These are phyloP conservation scores for Calocybe indica DNA, from an alignment of 768 basidiomycete species.

Conservation along the genomic window DNA sequence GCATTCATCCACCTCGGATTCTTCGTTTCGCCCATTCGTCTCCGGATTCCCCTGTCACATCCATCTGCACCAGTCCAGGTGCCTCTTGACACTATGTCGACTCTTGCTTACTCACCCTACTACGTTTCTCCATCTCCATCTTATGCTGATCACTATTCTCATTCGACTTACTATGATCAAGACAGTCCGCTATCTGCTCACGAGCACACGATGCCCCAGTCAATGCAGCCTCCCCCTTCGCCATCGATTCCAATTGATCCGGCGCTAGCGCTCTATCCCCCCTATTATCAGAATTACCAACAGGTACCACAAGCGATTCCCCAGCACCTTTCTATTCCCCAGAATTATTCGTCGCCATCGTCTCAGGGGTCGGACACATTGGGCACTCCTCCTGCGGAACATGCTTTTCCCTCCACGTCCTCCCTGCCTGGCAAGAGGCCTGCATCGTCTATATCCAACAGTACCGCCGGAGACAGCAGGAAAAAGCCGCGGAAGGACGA, in stretches of 20 bases:
- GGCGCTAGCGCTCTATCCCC: conserved; percentile 57
- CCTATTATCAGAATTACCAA: conserved; percentile 57
- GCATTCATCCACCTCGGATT: neutral
- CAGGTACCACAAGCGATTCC: conserved; percentile 42
- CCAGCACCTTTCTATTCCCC: conserved; percentile 50
- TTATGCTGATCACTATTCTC: conserved; percentile 22
- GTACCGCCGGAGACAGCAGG: conserved; percentile 32
- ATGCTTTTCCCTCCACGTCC: conserved; percentile 43
- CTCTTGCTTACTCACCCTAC: conserved; percentile 29
- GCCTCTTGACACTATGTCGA: conserved; percentile 19
- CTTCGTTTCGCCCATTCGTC: too few species aligned
- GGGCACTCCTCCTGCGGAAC: conserved; percentile 67
- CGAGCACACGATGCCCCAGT: conserved; percentile 40
- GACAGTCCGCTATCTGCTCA: conserved; percentile 28
- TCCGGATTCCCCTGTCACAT: too few species aligned
- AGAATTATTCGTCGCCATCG: conserved; percentile 70
- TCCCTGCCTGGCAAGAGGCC: conserved; percentile 65
- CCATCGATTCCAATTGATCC: conserved; percentile 68
- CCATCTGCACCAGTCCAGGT: too few species aligned
- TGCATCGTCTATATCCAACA: conserved; percentile 40
- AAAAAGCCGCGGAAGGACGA: conserved; percentile 65
- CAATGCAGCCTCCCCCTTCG: conserved; percentile 44
- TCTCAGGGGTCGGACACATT: conserved; percentile 75
- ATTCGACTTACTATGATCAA: conserved; percentile 29
- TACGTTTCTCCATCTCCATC: conserved; percentile 23